Base-by-base conservation (phyloP, 176 grass and related monocot species). In the Oryza glumipatula region DNA sequence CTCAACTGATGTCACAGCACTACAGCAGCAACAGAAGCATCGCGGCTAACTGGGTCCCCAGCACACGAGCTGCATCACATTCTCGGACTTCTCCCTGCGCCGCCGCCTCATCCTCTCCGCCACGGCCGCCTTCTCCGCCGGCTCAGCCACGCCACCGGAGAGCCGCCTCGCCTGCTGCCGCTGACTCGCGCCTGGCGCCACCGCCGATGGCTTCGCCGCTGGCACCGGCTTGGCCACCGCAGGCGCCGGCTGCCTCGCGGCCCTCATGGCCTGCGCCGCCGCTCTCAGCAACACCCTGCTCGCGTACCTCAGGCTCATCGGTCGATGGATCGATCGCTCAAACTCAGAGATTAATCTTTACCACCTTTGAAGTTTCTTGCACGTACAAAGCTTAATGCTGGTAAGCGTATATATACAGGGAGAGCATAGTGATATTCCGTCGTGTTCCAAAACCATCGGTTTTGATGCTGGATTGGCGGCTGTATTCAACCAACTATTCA, bases 301-400 rank as follows among this genome's bases (percentile, higher is more conserved):
- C 15, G 67, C 68, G 84, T 80, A 70, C 71, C 90, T 77, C 76
- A 92, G 54, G 68, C 91, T 86, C 84, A 87, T 87, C 19, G 30
- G 2, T 38, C 26, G 26, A 26, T 26, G 26, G 26, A 26, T 26
- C 10, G 24, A 56, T 56, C 52, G 41, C 65, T 33, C 32, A 38
- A 48, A 58, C 65, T 33, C 32, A 38, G 26, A 58, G 32, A 74
- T 9, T 82, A 7, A 67, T 6, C 6, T 74, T 12, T 85, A 46
- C 36, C 19, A 1, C 24, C 56, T 9, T 5, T 73, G 41, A 65
- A 51, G 4, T 11, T 39, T 26, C 46, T 35, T 63, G n/a, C 13
- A 17, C 14, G 30, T 8, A 10, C n/a, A 30, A 32, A 13, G 36
- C 15, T 6, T 21, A 9, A 36, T 3, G 54, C 0, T 3, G 2